Base-by-base conservation (phyloP, 176 grass and related monocot species). In the Pontederia paniculata region DNA sequence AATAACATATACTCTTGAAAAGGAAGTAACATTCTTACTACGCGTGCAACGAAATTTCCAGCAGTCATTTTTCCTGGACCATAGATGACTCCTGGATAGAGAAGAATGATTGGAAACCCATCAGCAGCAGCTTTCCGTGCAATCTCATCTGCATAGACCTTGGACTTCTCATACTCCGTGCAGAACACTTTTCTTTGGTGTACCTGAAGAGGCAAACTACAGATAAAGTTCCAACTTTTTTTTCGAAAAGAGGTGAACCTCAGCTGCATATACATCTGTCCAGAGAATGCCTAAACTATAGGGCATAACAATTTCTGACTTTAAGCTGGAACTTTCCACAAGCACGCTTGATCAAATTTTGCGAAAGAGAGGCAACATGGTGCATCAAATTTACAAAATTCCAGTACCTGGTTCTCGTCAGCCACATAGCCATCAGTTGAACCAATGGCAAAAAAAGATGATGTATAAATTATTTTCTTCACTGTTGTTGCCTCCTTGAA, bases 91-190 rank as follows among this genome's bases (percentile, higher is more conserved):
- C 93, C 93, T 59, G 86, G 86, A 65, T 88, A 98, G 25, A 91
- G 78, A 54, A 91, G 54, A 50, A 80, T 74, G 66, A 91, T 84
- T 23, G 93, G 86, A 68, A 84, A 59, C 18, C 80, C 75, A 48
- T 83, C 78, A 60, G 78, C 66, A 56, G 83, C 86, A 60, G 86
- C 93, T 74, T 91, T 75, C 60, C 90, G 61, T 55, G 93, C 93
- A 7, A 97, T 81, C 48, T 15, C 66, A 74, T 97, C 86, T 44
- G 86, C 86, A 72, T 79, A 52, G 52, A 76, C 66, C 58, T 97
- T 97, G 56, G 93, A 97, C 72, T 88, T 97, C 68, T 97, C 93
- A 69, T 97, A 88, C 65, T 97, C 86, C 12, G 93, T 97, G 77
- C 83, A 97, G 58, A 91, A 90, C 66, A 66, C 22, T 55, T 91